These are phyloP conservation scores for Fusarium anthophilum DNA, from an alignment of 2,329 filamentous ascomycete genomes.

Conservation along the genomic window DNA sequence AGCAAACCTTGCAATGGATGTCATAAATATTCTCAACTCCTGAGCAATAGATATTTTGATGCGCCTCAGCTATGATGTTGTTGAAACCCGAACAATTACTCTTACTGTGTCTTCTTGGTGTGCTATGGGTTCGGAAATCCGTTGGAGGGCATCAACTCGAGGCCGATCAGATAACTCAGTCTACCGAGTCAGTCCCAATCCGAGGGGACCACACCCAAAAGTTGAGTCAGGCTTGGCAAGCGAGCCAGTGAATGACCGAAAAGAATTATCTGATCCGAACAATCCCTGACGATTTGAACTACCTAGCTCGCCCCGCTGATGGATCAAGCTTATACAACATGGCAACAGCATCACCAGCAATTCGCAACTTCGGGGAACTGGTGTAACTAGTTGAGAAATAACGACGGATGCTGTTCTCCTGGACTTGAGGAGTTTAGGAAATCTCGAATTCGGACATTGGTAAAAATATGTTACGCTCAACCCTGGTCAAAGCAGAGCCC, in stretches of 20 bases:
- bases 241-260: not conserved
- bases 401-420: not conserved
- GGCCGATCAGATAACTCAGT: conserved; percentile 30
- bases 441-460: not conserved
- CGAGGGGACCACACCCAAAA: not conserved
- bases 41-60: not conserved
- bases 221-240: not conserved
- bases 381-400: not conserved
- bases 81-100: not conserved
- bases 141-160: not conserved
- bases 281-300: conserved; percentile 7
- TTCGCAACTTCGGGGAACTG: not conserved
- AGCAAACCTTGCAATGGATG: not conserved
- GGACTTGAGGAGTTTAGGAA: not conserved
- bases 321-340: not conserved
- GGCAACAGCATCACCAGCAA: not conserved
- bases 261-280: conserved; percentile 52
- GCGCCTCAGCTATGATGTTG: not conserved
- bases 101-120: not conserved
- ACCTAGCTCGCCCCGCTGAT: not conserved
- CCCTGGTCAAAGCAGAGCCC: not conserved
- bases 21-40: too few species aligned
- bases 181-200: not conserved
- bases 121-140: not conserved
- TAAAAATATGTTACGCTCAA: not conserved